A percentile compares a stretch with the other conserved stretches of the same genome.
Conservation (phyloP, 2,329 filamentous ascomycete genomes). For the Fonsecaea nubica region DNA sequence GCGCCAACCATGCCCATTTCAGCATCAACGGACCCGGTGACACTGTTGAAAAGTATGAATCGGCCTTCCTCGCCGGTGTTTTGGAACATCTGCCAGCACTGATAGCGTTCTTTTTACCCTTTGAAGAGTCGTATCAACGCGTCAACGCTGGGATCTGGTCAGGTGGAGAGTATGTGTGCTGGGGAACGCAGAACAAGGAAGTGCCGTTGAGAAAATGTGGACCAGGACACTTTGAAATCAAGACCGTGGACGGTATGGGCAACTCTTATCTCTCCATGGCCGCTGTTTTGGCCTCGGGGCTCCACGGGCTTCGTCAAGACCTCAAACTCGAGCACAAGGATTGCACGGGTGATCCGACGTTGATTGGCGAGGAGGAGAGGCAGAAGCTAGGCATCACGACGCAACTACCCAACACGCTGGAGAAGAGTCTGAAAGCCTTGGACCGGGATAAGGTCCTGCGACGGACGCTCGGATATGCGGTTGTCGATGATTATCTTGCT, state of each 20-base stretch:
- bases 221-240: constrained; percentile 76
- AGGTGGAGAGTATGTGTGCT: constrained; percentile 77
- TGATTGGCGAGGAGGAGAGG: constrained; percentile 44
- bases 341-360: constrained; percentile 46
- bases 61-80: constrained; percentile 73
- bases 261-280: constrained; percentile 76
- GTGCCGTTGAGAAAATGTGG: constrained; percentile 72
- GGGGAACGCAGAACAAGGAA: constrained; percentile 83
- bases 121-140: constrained; percentile 71
- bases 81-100: constrained; percentile 70
- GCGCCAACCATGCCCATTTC: constrained; percentile 72
- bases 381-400: constrained; percentile 47
- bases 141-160: constrained; percentile 74
- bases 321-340: constrained; percentile 44
- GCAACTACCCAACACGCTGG: constrained; percentile 46
- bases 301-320: constrained; percentile 57
- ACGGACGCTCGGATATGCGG: constrained; percentile 42
- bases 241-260: constrained; percentile 77
- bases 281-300: constrained; percentile 66
- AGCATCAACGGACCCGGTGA: constrained; percentile 62
- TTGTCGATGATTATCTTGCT: constrained; percentile 42
- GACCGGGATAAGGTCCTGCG: constrained; percentile 43
- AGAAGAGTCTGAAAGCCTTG: constrained; percentile 46
- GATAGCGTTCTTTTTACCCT: constrained; percentile 72
- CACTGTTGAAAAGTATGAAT: constrained; percentile 52